Conservation (phyloP, 2,329 filamentous ascomycete genomes). For the Sporothrix mexicana region DNA sequence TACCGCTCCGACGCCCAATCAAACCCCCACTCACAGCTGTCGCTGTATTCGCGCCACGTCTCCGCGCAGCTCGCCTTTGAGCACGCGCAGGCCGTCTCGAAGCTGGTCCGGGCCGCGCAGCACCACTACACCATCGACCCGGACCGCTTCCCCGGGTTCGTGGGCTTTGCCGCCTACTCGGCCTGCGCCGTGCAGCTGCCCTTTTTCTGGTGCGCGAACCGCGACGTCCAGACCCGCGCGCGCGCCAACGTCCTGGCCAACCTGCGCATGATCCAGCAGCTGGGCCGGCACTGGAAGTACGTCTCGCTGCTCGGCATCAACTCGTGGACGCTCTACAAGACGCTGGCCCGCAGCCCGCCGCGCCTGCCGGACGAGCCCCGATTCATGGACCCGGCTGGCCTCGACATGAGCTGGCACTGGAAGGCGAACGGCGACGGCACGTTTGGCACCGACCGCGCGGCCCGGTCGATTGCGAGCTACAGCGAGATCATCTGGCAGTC, state of each 20-base stretch:
- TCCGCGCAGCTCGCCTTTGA: constrained; percentile 15
- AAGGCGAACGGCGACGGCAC: constrained; percentile 3
- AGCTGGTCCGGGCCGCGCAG: neutral
- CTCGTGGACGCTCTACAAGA: constrained; percentile 18
- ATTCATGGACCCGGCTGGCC: neutral
- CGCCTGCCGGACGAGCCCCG: neutral
- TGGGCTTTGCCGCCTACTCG: constrained; percentile 6
- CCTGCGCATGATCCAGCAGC: constrained; percentile 17
- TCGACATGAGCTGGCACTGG: neutral
- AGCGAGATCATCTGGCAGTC: constrained; percentile 20
- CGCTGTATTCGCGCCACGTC: constrained; percentile 15
- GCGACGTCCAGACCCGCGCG: constrained; percentile 1
- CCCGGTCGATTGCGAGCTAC: constrained; percentile 9
- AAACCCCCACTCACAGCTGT: neutral
- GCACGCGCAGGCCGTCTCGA: constrained; percentile 14
- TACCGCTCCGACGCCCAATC: constrained; percentile 1
- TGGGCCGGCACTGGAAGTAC: constrained; percentile 17
- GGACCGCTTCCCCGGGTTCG: neutral
- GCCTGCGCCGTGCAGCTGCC: constrained; percentile 10
- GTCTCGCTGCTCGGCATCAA: constrained; percentile 14
- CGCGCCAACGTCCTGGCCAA: constrained; percentile 2
- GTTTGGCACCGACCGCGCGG: constrained; percentile 18
- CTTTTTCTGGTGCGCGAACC: constrained; percentile 8
- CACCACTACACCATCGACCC: constrained; percentile 3
- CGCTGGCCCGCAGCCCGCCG: neutral